Evolutionary conservation across 2,329 filamentous ascomycete species (phyloP).

Genomic region (Beauveria brongniartii): DNA sequence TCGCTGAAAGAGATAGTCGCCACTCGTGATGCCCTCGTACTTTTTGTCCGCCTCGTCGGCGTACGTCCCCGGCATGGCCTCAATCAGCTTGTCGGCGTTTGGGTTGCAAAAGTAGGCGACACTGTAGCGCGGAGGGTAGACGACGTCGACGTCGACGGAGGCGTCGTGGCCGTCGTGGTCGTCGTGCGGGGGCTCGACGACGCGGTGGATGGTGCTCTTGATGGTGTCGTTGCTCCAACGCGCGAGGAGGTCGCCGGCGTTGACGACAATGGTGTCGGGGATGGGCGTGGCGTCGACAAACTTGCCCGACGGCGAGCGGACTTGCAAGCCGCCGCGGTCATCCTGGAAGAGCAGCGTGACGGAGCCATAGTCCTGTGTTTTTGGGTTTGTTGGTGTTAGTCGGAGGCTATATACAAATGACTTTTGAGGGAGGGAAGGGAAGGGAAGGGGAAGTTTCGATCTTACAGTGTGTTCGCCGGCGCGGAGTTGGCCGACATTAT

Average conservation of each 20-base stretch:
- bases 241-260: constrained; percentile 78
- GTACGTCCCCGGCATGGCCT: constrained; percentile 74
- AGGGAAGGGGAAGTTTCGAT: background rate
- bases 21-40: constrained; percentile 69
- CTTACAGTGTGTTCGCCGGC: constrained; percentile 64
- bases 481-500: constrained; percentile 61
- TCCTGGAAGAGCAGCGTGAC: constrained; percentile 58
- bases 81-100: constrained; percentile 66
- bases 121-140: constrained; percentile 71
- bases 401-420: background rate
- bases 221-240: constrained; percentile 90
- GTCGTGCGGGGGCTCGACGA: constrained; percentile 70
- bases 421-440: background rate
- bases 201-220: constrained; percentile 81
- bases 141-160: constrained; percentile 20
- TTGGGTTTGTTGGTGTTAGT: background rate
- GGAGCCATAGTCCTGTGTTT: constrained; percentile 45
- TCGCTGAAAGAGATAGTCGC: constrained; percentile 72
- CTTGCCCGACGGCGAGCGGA: constrained; percentile 61
- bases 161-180: constrained; percentile 33
- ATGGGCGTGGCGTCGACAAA: constrained; percentile 84
- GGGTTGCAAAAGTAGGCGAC: constrained; percentile 66
- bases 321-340: constrained; percentile 45
- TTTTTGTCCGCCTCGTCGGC: constrained; percentile 59
- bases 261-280: constrained; percentile 73